phyloP scores from a whole-genome alignment of 1,284 basidiomycete species.

The Trichosporon coremiiforme region DNA sequence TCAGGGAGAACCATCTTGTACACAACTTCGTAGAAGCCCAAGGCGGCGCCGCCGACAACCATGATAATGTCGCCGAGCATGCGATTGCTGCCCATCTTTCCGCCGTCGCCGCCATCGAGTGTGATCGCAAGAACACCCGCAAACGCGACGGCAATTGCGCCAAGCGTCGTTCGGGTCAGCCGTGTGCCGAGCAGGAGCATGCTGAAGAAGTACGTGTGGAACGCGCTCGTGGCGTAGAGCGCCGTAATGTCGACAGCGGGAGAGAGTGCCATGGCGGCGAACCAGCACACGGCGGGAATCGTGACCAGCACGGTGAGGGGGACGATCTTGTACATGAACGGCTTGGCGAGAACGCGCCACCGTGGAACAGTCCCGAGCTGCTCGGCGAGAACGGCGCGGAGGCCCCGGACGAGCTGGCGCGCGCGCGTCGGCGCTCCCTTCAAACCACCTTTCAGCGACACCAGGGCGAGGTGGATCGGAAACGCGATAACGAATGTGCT shows the following conservation, averaged over 20 bases:
- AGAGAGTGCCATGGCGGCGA: constrained; percentile 45
- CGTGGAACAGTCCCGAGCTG: constrained; percentile 31
- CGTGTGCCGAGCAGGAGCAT: constrained; percentile 48
- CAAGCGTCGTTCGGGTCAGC: constrained; percentile 45
- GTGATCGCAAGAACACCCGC: constrained; percentile 51
- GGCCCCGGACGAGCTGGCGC: constrained; percentile 24
- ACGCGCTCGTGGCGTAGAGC: constrained; percentile 49
- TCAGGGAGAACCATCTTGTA: constrained; percentile 56
- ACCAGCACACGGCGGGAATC: constrained; percentile 49
- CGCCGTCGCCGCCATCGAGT: constrained; percentile 35
- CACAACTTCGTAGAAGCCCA: constrained; percentile 57
- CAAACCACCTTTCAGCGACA: constrained; percentile 27
- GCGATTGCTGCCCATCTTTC: constrained; percentile 32
- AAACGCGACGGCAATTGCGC: constrained; percentile 52
- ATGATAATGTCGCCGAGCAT: constrained; percentile 54
- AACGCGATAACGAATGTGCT: constrained; percentile 52
- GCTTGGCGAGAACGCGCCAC: constrained; percentile 37
- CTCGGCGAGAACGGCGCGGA: constrained; percentile 31
- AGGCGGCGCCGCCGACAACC: constrained; percentile 50
- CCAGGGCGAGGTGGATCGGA: constrained; percentile 45
- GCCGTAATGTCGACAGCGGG: constrained; percentile 51
- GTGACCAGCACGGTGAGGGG: constrained; percentile 46
- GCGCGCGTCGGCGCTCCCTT: constrained; percentile 16
- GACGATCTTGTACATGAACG: constrained; percentile 37
- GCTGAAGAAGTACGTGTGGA: constrained; percentile 52